These are phyloP conservation scores for Pezicula carpinea DNA, from an alignment of 2,329 filamentous ascomycete genomes.

Conservation along the genomic window DNA sequence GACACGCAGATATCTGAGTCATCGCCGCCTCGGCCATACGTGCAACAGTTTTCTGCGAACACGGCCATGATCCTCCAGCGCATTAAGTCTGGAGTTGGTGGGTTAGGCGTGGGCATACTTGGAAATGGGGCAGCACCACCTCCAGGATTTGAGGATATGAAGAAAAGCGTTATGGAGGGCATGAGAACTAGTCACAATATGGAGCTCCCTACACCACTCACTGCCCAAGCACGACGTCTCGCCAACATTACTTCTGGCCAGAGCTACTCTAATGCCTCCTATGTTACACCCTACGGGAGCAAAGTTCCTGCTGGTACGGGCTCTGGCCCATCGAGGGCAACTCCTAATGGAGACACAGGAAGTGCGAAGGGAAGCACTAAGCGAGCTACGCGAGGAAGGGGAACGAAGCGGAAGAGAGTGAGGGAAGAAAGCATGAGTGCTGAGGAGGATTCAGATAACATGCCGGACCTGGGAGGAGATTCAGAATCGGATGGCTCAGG, in stretches of 20 bases:
- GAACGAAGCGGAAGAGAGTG: conserved; percentile 26
- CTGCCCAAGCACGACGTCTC: neutral
- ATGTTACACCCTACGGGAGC: conserved; percentile 18
- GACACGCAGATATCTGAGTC: conserved; percentile 17
- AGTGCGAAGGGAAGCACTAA: conserved; percentile 12
- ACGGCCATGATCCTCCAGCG: conserved; percentile 33
- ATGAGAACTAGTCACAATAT: conserved; percentile 32
- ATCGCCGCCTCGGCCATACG: conserved; percentile 23
- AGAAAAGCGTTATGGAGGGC: conserved; percentile 27
- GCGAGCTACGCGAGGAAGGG: neutral
- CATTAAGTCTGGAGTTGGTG: conserved; percentile 23
- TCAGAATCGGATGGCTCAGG: conserved; percentile 32
- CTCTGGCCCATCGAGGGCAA: neutral
- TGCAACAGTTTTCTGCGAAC: conserved; percentile 30
- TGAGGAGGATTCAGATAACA: conserved; percentile 28
- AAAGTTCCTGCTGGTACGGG: conserved; percentile 12
- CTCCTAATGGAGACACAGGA: conserved; percentile 1
- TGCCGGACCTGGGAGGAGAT: conserved; percentile 30
- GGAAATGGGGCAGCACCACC: conserved; percentile 7
- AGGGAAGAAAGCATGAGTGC: conserved; percentile 21
- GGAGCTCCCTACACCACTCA: conserved; percentile 22
- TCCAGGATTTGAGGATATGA: conserved; percentile 30
- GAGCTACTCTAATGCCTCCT: conserved; percentile 7
- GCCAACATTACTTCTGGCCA: neutral
- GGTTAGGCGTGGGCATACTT: conserved; percentile 8